Evolutionary conservation across 805 yeast species (phyloP).

Genomic region (Candida tallmaniae): DNA sequence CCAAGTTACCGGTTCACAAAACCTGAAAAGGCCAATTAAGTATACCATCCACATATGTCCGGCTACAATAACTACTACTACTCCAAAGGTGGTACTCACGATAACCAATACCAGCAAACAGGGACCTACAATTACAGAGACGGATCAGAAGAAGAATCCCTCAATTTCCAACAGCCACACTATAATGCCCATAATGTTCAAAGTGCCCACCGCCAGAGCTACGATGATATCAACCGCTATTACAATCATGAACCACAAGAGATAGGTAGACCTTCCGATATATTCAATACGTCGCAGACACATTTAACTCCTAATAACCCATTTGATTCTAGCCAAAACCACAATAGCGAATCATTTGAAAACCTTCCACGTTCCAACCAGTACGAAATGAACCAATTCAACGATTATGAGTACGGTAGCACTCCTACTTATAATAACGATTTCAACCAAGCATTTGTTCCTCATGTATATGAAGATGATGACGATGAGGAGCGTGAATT

Average conservation of each 20-base stretch:
- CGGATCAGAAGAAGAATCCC: slow-evolving; percentile 15
- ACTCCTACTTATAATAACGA: slow-evolving; percentile 8
- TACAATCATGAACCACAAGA: slow-evolving; percentile 16
- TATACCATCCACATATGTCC: too few relatives aligned
- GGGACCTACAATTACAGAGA: slow-evolving; percentile 16
- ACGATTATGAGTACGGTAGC: slow-evolving; percentile 13
- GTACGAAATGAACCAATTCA: slow-evolving; percentile 18
- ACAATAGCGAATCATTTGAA: slow-evolving; percentile 7
- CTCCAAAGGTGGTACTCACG: too few relatives aligned
- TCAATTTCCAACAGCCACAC: slow-evolving; percentile 21
- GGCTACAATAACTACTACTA: too few relatives aligned
- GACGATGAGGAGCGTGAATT: slow-evolving; percentile 38
- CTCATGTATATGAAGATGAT: slow-evolving; percentile 36
- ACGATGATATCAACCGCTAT: slow-evolving; percentile 20
- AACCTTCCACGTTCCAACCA: slow-evolving; percentile 8
- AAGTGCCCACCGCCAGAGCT: too few relatives aligned
- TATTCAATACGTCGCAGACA: slow-evolving; percentile 21
- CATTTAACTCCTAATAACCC: slow-evolving; percentile 17
- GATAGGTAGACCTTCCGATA: slow-evolving; percentile 20
- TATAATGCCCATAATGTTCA: too few relatives aligned
- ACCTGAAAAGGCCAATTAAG: too few relatives aligned
- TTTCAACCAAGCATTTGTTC: slow-evolving; percentile 39
- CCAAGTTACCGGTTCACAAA: too few relatives aligned
- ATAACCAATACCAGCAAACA: slow-evolving; percentile 15
- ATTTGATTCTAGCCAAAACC: slow-evolving; percentile 5